Evolutionary conservation across 2,329 filamentous ascomycete genomes (phyloP), one percentile per base, ranked within the genome.

Genomic region (Sclerotinia minor): DNA sequence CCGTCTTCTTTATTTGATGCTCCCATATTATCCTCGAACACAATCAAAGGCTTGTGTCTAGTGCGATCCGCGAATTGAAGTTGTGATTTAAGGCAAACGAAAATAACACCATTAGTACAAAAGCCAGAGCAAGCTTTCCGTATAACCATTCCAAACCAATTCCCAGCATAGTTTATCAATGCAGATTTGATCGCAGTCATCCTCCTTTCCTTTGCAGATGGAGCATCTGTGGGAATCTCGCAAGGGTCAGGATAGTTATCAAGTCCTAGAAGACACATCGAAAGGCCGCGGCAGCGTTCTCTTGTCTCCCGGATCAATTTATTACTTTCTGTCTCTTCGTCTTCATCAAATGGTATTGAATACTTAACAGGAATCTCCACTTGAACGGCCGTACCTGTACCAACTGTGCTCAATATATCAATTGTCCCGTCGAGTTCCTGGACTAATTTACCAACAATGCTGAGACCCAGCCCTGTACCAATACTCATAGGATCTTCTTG

Each of bases 401-500:
- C 80, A 7, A 81, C 77, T 60, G 83, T 79, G 55, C 82, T 87
- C 54, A 81, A 80, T 29, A 90, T 81, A n/a, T 85, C 81, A 52
- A 90, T 85, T 11, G 79, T 81, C 0, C 88, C 88, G 45, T 83
- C 81, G 0, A 91, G 79, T n/a, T 85, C 83, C 45, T 82, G 81
- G 8, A 89, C 84, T 24, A 90, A 83, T 64, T 81, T 79, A 32
- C 81, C 82, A 44, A 90, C 87, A 7, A 90, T 87, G 17, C 83
- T 86, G 38, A 90, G 76, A 0, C 88, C 88, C 0, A 90, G 77
- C 0, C 87, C 87, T 1, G 85, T 85, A 0, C 87, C 87, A 6
- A 83, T 82, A 1, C 85, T 82, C 29, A 90, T 78, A 0, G 82
- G 80, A 67, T 88, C 83, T 72, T 90, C 88, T 69, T 90, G 88